phyloP scores from a whole-genome alignment of 352 stramenopile genomes.

The Globisporangium camurandrum region DNA sequence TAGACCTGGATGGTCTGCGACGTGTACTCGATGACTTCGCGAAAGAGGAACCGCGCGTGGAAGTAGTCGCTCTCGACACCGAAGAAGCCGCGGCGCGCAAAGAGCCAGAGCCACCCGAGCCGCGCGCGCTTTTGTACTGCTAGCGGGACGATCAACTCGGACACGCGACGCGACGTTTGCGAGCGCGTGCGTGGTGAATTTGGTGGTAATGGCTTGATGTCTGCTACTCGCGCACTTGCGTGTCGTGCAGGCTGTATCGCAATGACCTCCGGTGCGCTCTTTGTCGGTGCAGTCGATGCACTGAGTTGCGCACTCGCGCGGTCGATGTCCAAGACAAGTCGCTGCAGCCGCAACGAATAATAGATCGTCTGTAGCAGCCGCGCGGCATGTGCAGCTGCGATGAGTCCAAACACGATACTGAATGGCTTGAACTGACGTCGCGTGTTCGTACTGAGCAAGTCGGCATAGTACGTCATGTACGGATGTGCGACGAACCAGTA shows the following conservation, averaged over 20 bases:
- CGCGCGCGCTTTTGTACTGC: background rate
- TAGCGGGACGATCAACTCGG: background rate
- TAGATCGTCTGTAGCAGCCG: conserved; percentile 9
- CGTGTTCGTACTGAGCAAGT: conserved; percentile 15
- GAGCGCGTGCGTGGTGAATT: background rate
- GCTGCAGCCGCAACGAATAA: background rate
- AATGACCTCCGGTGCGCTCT: background rate
- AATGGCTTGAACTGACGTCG: conserved; percentile 16
- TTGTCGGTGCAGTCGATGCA: background rate
- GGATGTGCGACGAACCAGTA: conserved; percentile 27
- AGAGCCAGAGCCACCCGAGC: conserved; percentile 8
- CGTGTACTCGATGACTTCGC: conserved; percentile 33
- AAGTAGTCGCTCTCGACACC: conserved; percentile 29
- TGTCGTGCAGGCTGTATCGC: background rate
- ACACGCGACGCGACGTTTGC: conserved; percentile 2
- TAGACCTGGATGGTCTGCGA: conserved; percentile 38
- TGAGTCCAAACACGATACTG: conserved; percentile 14
- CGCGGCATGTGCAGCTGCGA: conserved; percentile 13
- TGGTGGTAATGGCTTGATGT: background rate
- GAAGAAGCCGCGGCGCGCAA: conserved; percentile 19
- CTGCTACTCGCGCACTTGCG: background rate
- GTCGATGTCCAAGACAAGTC: conserved; percentile 1
- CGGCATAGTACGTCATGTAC: conserved; percentile 33
- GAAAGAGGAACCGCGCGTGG: conserved; percentile 17
- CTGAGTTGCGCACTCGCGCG: background rate